Base-by-base conservation (phyloP, 2,329 filamentous ascomycete genomes). In the Talaromyces sp. region DNA sequence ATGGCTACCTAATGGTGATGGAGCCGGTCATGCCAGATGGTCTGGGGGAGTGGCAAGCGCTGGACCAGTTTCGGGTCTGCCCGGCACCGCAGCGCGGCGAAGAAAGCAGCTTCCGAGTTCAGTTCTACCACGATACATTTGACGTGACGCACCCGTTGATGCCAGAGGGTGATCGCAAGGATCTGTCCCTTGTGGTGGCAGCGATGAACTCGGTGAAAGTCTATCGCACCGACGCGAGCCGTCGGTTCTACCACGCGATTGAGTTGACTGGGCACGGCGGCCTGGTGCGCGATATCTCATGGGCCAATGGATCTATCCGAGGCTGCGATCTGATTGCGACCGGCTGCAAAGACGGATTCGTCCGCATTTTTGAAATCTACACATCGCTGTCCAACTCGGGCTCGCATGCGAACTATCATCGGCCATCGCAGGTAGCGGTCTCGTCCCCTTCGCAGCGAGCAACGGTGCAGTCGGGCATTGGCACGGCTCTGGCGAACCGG, bases 311-410 rank as follows among this genome's bases (percentile, higher is more conserved):
- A 12, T 96, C 92, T 66, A 92, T 96, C 69, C 82, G 93, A 44
- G 94, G 94, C 1, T 94, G 91, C 73, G 95, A 99, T 74, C 84
- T 94, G 61, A 85, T 98, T 68, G 95, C 94, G 3, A 96, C 93
- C 5, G 94, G 92, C 2, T 95, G 91, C 72, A 96, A 96, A 75
- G 95, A 99, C 72, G 94, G 95, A 3, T 88, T 87, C 68, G 87
- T 97, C 47, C 85, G 94, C 47, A 89, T 99, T n/a, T 96, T 96
- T 71, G 87, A 94, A 68, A 71, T 79, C 4, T 76, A 78, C 63
- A 79, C 76, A n/a, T 68, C 67, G 1, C 59, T 73, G 2, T 66
- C 68, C 27, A 67, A 66, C 16, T 72, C 69, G 51, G 68, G 64
- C 28, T 63, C 67, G 7, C 72, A 73, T 47, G 69, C 63, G 28